Evolutionary conservation across 768 basidiomycete species (phyloP), one percentile per base, ranked within the genome.

Genomic region (Tephrocybe sp.): DNA sequence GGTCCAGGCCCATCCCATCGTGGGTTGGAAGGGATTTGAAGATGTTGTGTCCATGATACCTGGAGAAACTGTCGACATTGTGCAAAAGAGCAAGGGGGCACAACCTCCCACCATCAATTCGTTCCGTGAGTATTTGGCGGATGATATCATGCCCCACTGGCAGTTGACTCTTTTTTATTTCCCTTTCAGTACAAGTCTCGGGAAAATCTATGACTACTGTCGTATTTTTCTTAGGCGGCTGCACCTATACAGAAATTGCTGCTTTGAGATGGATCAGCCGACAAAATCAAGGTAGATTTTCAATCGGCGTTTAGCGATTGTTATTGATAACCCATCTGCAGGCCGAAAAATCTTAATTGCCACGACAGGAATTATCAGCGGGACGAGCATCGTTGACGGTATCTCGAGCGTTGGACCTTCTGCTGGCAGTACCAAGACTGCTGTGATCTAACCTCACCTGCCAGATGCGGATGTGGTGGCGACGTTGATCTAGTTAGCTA

Each of bases 21-120:
- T 88, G 8, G 96, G 96, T 2, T 99, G 96, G 95, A 96, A 90
- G 67, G 96, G 94, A 19, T 93, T 99, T 62, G 97, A 98, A 67
- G 96, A 98, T 61, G 80, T 91, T 12, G 65, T 97, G 17, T 79
- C 79, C 32, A 75, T 77, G 47, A 84, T 98, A 48, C 90, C 93
- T 0, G 97, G 97, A 2, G 82, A 84, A 63, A 89, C 86, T 17
- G 80, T 97, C 36, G 95, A 99, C 67, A 78, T 90, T 32, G 70
- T 74, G 26, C 85, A 81, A 63, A 75, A 73, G 57, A 62, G 63
- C 44, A 57, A 68, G 13, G 66, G 60, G 20, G 65, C 55, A 31
- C 58, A 62, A 55, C 62, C 48, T 26, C 58, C 53, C 49, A 63
- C 55, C 44, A 65, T 61, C 58, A 63, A 54, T 58, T 64, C 65